A percentile compares a stretch with the other conserved stretches of the same genome.
Evolutionary conservation across 257 asterid species (phyloP).

Genomic region (Rhazya stricta): DNA sequence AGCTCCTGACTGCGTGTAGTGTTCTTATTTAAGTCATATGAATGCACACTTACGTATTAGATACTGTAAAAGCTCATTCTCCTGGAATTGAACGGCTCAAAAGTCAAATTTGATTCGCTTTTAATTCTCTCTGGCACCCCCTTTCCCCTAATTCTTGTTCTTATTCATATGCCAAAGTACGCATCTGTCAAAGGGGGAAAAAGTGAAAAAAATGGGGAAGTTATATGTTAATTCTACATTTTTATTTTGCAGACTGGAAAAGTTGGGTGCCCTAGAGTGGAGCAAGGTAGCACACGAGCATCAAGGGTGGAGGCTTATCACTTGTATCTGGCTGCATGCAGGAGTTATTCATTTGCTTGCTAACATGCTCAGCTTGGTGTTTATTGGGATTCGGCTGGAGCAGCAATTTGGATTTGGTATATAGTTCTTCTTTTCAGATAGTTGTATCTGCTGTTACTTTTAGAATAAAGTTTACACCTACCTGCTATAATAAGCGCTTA

Average conservation of each 20-base stretch:
- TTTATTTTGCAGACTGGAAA: conserved; percentile 52
- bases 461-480: neutral
- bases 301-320: conserved; percentile 81
- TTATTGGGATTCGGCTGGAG: conserved; percentile 85
- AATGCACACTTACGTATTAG: neutral
- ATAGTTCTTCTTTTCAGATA: conserved; percentile 17
- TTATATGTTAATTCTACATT: neutral
- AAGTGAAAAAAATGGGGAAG: neutral
- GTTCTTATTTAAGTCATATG: neutral
- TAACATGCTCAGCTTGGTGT: conserved; percentile 79
- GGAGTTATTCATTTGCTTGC: conserved; percentile 82
- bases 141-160: neutral
- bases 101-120: neutral
- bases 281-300: conserved; percentile 55
- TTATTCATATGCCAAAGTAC: neutral
- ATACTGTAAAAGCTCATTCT: neutral
- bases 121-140: neutral
- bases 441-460: neutral
- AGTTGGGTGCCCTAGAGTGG: conserved; percentile 80
- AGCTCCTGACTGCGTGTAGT: neutral
- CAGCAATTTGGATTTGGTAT: conserved; percentile 94
- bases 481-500: neutral
- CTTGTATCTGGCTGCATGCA: conserved; percentile 89
- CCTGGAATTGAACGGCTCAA: neutral
- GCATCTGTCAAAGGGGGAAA: neutral